Evolutionary conservation across 129 eudicot species (phyloP), one percentile per base, ranked within the genome.

Genomic region (Chrysanthemum seticuspe): DNA sequence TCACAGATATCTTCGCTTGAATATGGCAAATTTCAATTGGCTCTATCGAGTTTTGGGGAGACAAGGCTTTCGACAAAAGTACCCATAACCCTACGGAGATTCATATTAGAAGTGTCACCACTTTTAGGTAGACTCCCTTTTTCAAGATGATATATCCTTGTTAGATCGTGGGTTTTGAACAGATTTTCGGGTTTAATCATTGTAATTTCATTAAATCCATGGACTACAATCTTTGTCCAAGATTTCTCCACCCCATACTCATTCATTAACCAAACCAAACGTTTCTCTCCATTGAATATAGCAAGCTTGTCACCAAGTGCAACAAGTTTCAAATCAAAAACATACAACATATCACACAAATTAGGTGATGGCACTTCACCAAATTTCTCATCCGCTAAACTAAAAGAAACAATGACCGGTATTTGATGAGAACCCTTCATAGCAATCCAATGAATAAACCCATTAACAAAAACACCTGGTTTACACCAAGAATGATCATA

Each of bases 201-300:
- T 53, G 19, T 5, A 57, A 19, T 57, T 57, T 1, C 4, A 19
- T 57, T 4, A 29, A 6, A 8, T 57, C 63, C 34, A 2, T 9
- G 12, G 31, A 58, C 31, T 10, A 21, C 1, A 58, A 58, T 58
- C 36, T 10, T 58, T 18, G 36, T 21, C 64, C 64, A 58, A 58
- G 64, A 58, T 58, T 58, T 29, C 25, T 58, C 5, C 10, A 58
- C 5, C 64, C 64, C 29, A 58, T 58, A 58, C n/a, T 58, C 64
- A 9, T 58, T 58, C 64, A 58, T 58, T 15, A 59, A 10, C 64
- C 64, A 59, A 59, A 59, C 5, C 1, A 18, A 12, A 59, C 64
- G 25, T 23, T 23, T 36, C 12, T 0, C 6, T 1, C 3, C 13
- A 7, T 1, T 6, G 13, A 23, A 21, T 10, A 59, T 18, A 21